phyloP scores from a whole-genome alignment of 1,284 basidiomycete genomes.

The Leccinum holopus region DNA sequence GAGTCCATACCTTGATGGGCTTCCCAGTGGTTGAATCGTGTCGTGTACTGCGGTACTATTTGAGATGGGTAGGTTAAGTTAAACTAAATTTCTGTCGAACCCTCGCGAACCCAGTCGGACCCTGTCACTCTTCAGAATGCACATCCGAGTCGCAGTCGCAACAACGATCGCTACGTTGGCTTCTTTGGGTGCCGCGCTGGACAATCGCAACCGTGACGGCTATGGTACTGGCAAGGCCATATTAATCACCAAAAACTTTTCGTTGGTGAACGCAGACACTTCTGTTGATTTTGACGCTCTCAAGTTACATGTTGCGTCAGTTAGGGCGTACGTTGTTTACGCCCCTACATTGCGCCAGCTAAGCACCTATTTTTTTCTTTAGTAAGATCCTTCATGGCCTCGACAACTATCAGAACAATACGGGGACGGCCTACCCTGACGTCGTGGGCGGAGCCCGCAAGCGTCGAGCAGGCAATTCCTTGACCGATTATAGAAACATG shows the following conservation, averaged over 20 bases:
- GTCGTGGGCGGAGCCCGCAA: not conserved
- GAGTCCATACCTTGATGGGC: not conserved
- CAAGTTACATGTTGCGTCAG: conserved; percentile 4
- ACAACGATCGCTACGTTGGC: not conserved
- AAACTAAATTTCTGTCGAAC: not conserved
- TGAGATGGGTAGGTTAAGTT: not conserved
- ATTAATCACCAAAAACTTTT: conserved; percentile 14
- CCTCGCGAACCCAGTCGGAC: not conserved
- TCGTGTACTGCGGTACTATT: not conserved
- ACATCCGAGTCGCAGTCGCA: not conserved
- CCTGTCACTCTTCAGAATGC: not conserved
- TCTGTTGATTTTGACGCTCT: conserved; percentile 13
- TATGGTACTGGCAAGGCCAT: conserved; percentile 2
- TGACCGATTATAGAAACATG: conserved; percentile 23
- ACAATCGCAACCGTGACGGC: not conserved
- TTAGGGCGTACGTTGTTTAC: conserved; percentile 10
- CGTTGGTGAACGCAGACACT: conserved; percentile 5
- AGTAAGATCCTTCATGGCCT: conserved; percentile 18
- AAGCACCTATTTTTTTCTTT: not conserved
- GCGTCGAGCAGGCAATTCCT: conserved; percentile 5
- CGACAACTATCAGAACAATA: conserved; percentile 15
- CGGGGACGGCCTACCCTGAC: conserved; percentile 12
- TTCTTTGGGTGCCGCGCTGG: not conserved
- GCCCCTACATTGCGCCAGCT: not conserved
- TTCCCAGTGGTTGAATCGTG: not conserved